Base-by-base conservation (phyloP, 371 early-diverging fungal species). In the Syncephalis fuscata region DNA sequence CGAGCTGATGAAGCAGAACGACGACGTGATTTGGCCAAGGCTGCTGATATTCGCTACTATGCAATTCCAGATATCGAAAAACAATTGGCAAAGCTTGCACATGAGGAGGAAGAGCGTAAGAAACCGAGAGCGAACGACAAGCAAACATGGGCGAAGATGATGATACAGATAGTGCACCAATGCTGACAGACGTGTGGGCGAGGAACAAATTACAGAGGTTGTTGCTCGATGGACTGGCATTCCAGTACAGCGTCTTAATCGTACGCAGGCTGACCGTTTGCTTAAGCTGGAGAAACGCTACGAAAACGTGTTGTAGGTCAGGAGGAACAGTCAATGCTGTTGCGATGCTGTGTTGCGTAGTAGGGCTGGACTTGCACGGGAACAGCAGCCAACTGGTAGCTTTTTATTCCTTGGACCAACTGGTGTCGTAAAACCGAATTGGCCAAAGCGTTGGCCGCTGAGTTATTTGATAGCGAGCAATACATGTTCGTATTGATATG, bases 351-450 rank as follows among this genome's bases (percentile, higher is more conserved):
- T 94, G 38, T 59, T 64, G 27, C 55, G 66, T 21, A 58, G 60
- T 9, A 50, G 66, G 9, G 64, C 66, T 23, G 66, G 66, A 2
- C 58, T 66, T 52, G 50, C 62, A 20, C 51, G 58, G 27, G 60
- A 57, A 25, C 48, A 66, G 23, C 57, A 82, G 21, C 92, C 95
- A 0, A 76, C 88, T 59, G 94, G 86, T 0, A 80, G 85, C 2
- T 94, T 94, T 56, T 49, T 94, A 53, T 91, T 94, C 64, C 63
- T 91, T 17, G 95, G 95, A 10, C 88, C 89, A 23, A 92, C 89
- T 1, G 94, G 94, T 58, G 88, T 86, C 5, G 85, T 37, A 85
- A 85, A 61, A 85, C 86, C 1, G 94, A 94, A 59, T 73, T 96
- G 1, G 82, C 86, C 58, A 93, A 93, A 57, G 78, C 92, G 0